Conservation (phyloP, 345 rosid species). For the Euclidium syriacum region DNA sequence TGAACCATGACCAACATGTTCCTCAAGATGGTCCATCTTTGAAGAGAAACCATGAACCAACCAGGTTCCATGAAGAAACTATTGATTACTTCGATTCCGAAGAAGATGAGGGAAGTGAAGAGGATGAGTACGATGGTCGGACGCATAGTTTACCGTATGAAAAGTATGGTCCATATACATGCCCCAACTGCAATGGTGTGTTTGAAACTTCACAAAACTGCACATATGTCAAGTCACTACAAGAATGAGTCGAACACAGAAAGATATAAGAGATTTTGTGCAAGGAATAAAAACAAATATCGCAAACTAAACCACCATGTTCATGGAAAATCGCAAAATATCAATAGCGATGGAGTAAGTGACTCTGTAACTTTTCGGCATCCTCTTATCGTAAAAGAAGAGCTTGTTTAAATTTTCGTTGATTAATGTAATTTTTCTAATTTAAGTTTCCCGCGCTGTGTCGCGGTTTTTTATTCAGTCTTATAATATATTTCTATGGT, state of each 20-base stretch:
- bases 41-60: not conserved
- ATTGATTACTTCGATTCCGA: not conserved
- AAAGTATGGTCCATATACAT: constrained; percentile 22
- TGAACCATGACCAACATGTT: not conserved
- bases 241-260: constrained; percentile 3
- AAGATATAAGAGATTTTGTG: not conserved
- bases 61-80: not conserved
- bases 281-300: constrained; percentile 2
- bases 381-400: no score
- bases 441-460: no score
- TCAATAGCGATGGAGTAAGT: not conserved
- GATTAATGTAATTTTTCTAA: no score
- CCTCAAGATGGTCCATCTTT: not conserved
- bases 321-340: not conserved
- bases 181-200: constrained; percentile 9
- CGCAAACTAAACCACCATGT: not conserved
- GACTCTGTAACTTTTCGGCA: no score
- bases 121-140: constrained; percentile 6
- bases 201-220: constrained; percentile 20
- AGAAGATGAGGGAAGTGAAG: not conserved
- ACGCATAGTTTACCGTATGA: constrained; percentile 16
- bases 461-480: no score
- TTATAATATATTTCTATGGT: no score
- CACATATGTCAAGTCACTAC: constrained; percentile 15
- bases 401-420: no score